A percentile compares a stretch with the other conserved stretches of the same genome.
These are phyloP conservation scores for Botrytis fabae DNA, from an alignment of 2,329 filamentous ascomycete species.

Conservation along the genomic window DNA sequence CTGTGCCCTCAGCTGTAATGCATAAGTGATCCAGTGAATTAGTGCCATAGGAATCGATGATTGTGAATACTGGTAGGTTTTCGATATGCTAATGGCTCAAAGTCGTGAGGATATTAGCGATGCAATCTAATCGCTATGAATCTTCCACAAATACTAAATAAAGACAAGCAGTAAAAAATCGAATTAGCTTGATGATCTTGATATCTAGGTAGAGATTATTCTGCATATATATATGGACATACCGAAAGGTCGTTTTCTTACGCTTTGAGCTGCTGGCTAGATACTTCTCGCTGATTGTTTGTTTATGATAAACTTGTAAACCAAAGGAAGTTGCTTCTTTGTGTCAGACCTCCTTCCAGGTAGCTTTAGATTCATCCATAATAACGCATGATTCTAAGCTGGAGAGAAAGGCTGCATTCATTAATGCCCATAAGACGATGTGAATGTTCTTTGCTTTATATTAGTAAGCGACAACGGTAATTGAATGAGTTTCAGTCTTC, in stretches of 20 bases:
- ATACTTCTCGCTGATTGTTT: fast-evolving
- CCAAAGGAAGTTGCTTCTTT: neutral
- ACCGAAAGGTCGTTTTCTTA: neutral
- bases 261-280: neutral
- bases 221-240: neutral
- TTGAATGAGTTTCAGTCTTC: neutral
- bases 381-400: neutral
- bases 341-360: neutral
- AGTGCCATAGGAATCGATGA: neutral
- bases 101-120: too few species aligned
- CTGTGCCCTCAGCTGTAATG: fast-evolving
- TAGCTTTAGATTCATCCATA: neutral
- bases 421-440: fast-evolving
- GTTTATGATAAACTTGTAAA: too few species aligned
- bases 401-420: neutral
- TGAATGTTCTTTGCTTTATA: neutral
- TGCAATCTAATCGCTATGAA: too few species aligned
- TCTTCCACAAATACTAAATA: too few species aligned
- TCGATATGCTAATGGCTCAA: neutral
- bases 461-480: neutral
- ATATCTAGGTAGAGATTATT: neutral
- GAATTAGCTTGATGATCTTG: neutral
- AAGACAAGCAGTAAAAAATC: too few species aligned
- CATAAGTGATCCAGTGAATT: neutral
- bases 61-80: neutral